Conservation (phyloP, 2,329 filamentous ascomycete genomes). For the Cordyceps militaris region DNA sequence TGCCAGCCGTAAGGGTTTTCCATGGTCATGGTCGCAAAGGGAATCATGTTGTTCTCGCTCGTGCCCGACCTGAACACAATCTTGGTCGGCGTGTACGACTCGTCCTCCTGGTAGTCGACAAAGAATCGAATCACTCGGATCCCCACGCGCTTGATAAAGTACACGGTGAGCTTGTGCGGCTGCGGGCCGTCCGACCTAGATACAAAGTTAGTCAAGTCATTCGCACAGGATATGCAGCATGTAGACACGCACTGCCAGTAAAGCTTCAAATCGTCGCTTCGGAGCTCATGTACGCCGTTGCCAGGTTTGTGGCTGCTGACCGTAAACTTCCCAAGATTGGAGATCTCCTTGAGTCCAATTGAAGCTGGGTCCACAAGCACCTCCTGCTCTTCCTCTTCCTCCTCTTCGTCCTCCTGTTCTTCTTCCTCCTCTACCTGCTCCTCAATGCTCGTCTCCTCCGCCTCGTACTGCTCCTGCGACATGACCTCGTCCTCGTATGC, state of each 20-base stretch:
- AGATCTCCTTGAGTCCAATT: conserved; percentile 69
- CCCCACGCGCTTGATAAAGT: conserved; percentile 76
- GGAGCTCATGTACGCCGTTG: conserved; percentile 68
- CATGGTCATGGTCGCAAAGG: conserved; percentile 76
- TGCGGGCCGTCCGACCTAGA: conserved; percentile 72
- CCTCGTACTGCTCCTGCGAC: conserved; percentile 16
- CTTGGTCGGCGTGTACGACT: conserved; percentile 93
- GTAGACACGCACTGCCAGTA: conserved; percentile 67
- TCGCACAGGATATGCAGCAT: neutral
- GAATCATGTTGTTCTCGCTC: conserved; percentile 82
- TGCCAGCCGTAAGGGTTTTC: conserved; percentile 83
- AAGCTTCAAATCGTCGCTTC: conserved; percentile 62
- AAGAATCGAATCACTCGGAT: conserved; percentile 75
- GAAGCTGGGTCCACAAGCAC: conserved; percentile 46
- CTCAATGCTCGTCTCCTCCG: conserved; percentile 20
- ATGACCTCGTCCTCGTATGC: conserved; percentile 21
- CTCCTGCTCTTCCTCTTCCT: conserved; percentile 30
- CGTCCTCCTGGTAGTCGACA: conserved; percentile 86
- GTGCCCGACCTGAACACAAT: conserved; percentile 86
- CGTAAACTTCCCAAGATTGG: conserved; percentile 74
- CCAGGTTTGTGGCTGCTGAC: conserved; percentile 77
- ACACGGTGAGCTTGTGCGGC: conserved; percentile 74
- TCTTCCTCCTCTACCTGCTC: conserved; percentile 27
- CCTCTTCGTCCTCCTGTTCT: conserved; percentile 29
- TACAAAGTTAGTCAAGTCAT: neutral